These are phyloP conservation scores for Aureobasidium subglaciale DNA, from an alignment of 2,329 filamentous ascomycete species.

Conservation along the genomic window DNA sequence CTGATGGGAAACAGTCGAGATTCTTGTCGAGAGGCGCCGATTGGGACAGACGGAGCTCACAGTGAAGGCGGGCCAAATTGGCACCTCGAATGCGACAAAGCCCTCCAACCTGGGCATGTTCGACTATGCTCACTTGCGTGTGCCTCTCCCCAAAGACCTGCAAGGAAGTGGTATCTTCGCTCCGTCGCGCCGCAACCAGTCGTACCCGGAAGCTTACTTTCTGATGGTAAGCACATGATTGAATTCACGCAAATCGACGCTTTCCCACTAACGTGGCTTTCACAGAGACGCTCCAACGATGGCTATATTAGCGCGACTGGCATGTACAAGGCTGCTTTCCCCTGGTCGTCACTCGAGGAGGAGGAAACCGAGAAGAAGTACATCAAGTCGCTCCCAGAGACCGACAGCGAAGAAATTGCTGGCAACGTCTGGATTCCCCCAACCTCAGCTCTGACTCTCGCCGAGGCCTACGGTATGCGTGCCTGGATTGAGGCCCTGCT, in stretches of 20 bases:
- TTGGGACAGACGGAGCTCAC: slow-evolving; percentile 88
- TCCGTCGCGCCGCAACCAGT: slow-evolving; percentile 49
- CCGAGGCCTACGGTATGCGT: slow-evolving; percentile 77
- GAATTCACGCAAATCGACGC: background rate
- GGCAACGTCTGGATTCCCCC: slow-evolving; percentile 96
- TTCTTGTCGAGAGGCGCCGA: slow-evolving; percentile 72
- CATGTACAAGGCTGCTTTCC: slow-evolving; percentile 89
- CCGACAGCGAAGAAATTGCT: slow-evolving; percentile 84
- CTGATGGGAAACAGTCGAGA: slow-evolving; percentile 32
- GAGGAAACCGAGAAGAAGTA: slow-evolving; percentile 74
- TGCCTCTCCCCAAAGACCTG: slow-evolving; percentile 84
- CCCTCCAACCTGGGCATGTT: slow-evolving; percentile 71
- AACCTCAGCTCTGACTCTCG: slow-evolving; percentile 68
- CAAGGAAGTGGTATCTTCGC: slow-evolving; percentile 86
- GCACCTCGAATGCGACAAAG: slow-evolving; percentile 63
- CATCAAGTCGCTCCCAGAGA: slow-evolving; percentile 74
- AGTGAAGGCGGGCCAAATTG: slow-evolving; percentile 69
- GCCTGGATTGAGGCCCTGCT: slow-evolving; percentile 90
- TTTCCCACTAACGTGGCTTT: background rate
- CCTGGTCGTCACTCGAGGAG: slow-evolving; percentile 58
- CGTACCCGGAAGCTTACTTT: slow-evolving; percentile 83
- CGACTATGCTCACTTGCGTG: slow-evolving; percentile 92
- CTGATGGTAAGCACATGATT: slow-evolving; percentile 60
- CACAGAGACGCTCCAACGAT: slow-evolving; percentile 69
- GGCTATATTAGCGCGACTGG: slow-evolving; percentile 79